Evolutionary conservation across 2,329 filamentous ascomycete genomes (phyloP), one percentile per base, ranked within the genome.

Genomic region (Sporothrix dimorphospora): DNA sequence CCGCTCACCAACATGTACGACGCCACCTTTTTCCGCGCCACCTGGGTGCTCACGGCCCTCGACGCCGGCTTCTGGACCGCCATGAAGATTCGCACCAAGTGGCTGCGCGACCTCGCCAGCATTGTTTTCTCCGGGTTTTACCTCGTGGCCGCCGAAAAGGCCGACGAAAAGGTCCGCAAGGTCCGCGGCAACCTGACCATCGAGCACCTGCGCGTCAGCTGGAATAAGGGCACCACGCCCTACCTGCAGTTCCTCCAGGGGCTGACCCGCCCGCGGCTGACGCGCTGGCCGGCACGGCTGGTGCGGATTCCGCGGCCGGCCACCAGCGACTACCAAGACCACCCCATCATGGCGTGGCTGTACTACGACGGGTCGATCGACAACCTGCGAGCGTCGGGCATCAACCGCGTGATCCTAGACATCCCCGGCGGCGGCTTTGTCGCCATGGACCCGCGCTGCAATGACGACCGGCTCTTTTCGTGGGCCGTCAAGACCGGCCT

Each of bases 11-110:
- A 97, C 79, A 91, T 98, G 80, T 99, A 99, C 83, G 94, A 93
- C 71, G 87, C 93, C 69, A 90, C 92, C 38, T 99, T 97, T 83
- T 99, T 97, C 81, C 91, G 96, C 66, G 96, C 96, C 71, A 99
- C 96, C 79, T 99, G 96, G 96, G 89, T 98, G 19, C 90, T 96
- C 70, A 99, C 96, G 0, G 96, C 94, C 0, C 83, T 99, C 73
- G 96, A 99, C 78, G 96, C 96, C 6, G 96, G 96, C 1, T 99
- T 98, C 81, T 99, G 96, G 96, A 97, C 94, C 0, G 96, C 96
- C 45, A 99, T 99, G 96, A 91, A 90, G 77, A 94, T 99, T 75
- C 89, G 88, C 65, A 80, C 80, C 69, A 94, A 92, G 77, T 94
- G 92, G 89, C 76, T 97, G 55, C 87, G 94, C 51, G 94, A 98